Evolutionary conservation across 768 basidiomycete genomes (phyloP).

Genomic region (Psilocybe tampanensis): DNA sequence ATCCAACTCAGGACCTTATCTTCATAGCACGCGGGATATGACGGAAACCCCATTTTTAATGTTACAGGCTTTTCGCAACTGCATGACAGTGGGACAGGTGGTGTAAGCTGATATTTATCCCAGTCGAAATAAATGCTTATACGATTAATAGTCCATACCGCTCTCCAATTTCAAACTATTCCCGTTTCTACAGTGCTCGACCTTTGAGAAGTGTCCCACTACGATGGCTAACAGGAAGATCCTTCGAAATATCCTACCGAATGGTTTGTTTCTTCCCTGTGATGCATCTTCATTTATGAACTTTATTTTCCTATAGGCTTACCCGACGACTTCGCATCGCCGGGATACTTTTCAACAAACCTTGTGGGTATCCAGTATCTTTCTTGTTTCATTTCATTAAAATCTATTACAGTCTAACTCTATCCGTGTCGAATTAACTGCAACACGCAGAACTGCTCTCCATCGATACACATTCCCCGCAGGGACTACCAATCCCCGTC

Average conservation of each 20-base stretch:
- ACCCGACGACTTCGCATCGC: slow-evolving; percentile 63
- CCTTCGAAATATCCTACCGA: slow-evolving; percentile 44
- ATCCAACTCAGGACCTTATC: not conserved
- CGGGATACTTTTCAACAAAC: slow-evolving; percentile 68
- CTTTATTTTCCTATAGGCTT: slow-evolving; percentile 38
- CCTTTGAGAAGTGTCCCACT: slow-evolving; percentile 56
- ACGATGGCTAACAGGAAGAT: slow-evolving; percentile 47
- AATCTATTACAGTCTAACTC: slow-evolving; percentile 44
- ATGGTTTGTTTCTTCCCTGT: slow-evolving; percentile 42
- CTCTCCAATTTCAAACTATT: slow-evolving; percentile 67
- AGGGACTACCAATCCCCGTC: slow-evolving; percentile 48
- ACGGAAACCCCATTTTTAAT: slow-evolving; percentile 41
- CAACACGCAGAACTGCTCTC: slow-evolving; percentile 59
- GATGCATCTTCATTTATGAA: not conserved
- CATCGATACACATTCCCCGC: slow-evolving; percentile 62
- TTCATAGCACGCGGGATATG: slow-evolving; percentile 49
- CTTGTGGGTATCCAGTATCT: slow-evolving; percentile 37
- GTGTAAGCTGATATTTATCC: slow-evolving; percentile 37
- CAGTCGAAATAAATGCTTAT: not conserved
- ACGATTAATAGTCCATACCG: slow-evolving; percentile 42
- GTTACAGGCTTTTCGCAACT: slow-evolving; percentile 65
- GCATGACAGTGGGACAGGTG: slow-evolving; percentile 66
- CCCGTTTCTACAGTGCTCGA: slow-evolving; percentile 51
- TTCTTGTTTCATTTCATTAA: not conserved
- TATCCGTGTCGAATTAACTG: slow-evolving; percentile 60